Base-by-base conservation (phyloP, 768 basidiomycete species). In the Clavaria fumosa region DNA sequence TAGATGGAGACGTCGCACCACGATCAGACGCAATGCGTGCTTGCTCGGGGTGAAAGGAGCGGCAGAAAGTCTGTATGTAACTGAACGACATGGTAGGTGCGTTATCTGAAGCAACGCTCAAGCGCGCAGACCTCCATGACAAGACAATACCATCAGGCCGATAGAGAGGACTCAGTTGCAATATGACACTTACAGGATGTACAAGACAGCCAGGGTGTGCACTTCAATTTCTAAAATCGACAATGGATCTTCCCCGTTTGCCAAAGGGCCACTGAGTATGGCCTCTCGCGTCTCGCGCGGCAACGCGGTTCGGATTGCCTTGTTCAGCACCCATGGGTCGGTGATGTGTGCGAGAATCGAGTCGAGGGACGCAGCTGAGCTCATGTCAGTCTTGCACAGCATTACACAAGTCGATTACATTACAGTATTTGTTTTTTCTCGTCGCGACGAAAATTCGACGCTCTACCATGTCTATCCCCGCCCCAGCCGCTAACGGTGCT, bases 11-110 rank as follows among this genome's bases (percentile, higher is more conserved):
- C 17, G 19, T 41, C 55, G 12, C 43, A 78, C 82, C 67, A 53
- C 75, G 70, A 43, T 85, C 79, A 3, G 81, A 78, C 2, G 72
- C 78, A 31, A 64, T 52, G 19, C 79, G 63, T 20, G 78, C 78
- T 20, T 77, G 71, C 34, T 70, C 68, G 1, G 77, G 69, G 30
- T 63, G 57, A 42, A 85, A 84, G n/a, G 45, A 44, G 4, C 53
- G 55, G 48, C 80, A 83, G 50, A 88, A 89, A 7, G 26, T 62
- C 51, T 30, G 59, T 47, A 18, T 85, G 56, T 3, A 65, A 49
- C 1, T 52, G 43, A n/a, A n/a, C n/a, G n/a, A n/a, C 47, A 62
- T 57, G 0, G 63, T 51, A 2, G 72, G 69, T 20, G 60, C 61
- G 20, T 55, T 59, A 0, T 62, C 53, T 15, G 57, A 56, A 1